Percentiles rank a stretch among this genome's conserved stretches.
phyloP scores from a whole-genome alignment of 1,284 basidiomycete species.

The Pascua sp. region DNA sequence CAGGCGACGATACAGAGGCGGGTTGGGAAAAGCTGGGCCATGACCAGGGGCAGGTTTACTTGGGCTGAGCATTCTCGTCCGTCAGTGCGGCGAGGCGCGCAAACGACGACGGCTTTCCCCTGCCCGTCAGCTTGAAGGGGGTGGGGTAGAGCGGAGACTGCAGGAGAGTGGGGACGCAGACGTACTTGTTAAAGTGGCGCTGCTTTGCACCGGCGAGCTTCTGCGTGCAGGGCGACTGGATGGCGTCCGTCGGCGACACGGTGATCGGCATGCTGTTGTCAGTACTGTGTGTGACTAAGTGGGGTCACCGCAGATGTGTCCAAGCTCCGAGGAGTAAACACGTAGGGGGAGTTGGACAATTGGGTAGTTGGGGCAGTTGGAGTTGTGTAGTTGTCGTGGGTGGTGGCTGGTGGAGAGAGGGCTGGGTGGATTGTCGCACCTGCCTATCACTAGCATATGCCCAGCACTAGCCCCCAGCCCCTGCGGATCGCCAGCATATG shows the following conservation, averaged over 20 bases:
- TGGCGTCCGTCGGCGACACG: conserved; percentile 85
- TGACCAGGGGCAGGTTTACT: too few species aligned
- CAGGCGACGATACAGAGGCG: too few species aligned
- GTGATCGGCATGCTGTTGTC: conserved; percentile 68
- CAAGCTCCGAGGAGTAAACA: too few species aligned
- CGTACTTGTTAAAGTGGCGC: conserved; percentile 84
- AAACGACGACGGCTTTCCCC: background rate
- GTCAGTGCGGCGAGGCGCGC: background rate
- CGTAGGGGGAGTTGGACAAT: too few species aligned
- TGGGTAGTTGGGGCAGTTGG: background rate
- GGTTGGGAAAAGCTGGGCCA: too few species aligned
- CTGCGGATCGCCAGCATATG: too few species aligned
- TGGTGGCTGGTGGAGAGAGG: too few species aligned
- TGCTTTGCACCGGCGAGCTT: conserved; percentile 84
- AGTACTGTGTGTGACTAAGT: background rate
- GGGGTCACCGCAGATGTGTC: background rate
- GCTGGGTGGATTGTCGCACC: too few species aligned
- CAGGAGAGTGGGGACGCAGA: too few species aligned
- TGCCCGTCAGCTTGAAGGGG: background rate
- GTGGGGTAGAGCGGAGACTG: too few species aligned
- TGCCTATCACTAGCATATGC: background rate
- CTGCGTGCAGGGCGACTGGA: conserved; percentile 85
- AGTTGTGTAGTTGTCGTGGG: too few species aligned
- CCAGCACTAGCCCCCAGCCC: background rate
- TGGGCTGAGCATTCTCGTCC: background rate